A percentile compares a stretch with the other conserved stretches of the same genome.
Evolutionary conservation across 306 rosid genomes (phyloP).

Genomic region (Glycine latifolia): DNA sequence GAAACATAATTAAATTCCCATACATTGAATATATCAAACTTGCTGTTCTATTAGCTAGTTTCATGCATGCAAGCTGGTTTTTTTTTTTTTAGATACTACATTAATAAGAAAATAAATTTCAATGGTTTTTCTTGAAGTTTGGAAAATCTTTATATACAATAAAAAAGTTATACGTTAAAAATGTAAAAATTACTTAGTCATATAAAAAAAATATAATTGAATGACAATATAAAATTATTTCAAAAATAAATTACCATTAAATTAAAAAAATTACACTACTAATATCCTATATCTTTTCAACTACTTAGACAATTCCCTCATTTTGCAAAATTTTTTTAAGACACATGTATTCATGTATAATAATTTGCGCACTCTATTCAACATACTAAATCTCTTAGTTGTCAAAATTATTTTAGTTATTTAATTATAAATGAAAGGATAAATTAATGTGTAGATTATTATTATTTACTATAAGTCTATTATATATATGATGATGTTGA

Average conservation of each 20-base stretch:
- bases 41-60: conserved; percentile 19
- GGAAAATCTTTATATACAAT: not conserved
- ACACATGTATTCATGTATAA: not conserved
- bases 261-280: not conserved
- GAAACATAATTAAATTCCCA: conserved; percentile 35
- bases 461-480: not conserved
- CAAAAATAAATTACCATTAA: too few relatives aligned
- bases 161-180: too few relatives aligned
- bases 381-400: too few relatives aligned
- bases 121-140: conserved; percentile 19
- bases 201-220: too few relatives aligned
- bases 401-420: not conserved
- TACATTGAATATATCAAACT: conserved; percentile 31
- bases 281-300: not conserved
- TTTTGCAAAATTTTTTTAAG: not conserved
- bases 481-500: not conserved
- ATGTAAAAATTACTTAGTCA: too few relatives aligned
- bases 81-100: not conserved
- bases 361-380: too few relatives aligned
- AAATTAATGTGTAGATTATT: not conserved
- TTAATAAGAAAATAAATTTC: not conserved
- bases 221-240: too few relatives aligned
- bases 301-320: not conserved
- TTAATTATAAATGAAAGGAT: too few relatives aligned
- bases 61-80: conserved; percentile 29